Conservation (phyloP, 2,329 filamentous ascomycete species). For the Fusarium sp. region DNA sequence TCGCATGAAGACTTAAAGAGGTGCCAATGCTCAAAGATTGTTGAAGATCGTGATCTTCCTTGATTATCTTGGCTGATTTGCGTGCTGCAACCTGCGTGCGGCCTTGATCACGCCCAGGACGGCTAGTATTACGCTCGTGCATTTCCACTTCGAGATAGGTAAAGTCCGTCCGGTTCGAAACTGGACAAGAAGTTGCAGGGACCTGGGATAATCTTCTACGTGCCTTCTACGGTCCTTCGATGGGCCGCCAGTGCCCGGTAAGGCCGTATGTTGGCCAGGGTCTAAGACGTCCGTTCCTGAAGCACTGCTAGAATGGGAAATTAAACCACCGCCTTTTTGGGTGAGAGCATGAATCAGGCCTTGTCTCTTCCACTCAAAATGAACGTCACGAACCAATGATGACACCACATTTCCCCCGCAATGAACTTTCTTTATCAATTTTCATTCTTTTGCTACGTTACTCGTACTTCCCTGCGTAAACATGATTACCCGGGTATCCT, state of each 20-base stretch:
- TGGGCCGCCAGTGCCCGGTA: conserved; percentile 38
- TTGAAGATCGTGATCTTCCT: conserved; percentile 17
- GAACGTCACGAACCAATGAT: conserved; percentile 44
- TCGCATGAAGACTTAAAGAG: conserved; percentile 25
- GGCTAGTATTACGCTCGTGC: conserved; percentile 25
- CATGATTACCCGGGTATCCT: background rate
- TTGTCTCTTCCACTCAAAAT: conserved; percentile 33
- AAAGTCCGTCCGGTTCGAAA: conserved; percentile 31
- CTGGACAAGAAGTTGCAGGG: conserved; percentile 28
- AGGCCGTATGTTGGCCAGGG: conserved; percentile 40
- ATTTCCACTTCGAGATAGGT: conserved; percentile 38
- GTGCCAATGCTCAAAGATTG: conserved; percentile 20
- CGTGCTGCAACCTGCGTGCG: conserved; percentile 40
- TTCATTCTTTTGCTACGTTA: conserved; percentile 31
- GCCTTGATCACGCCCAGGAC: conserved; percentile 37
- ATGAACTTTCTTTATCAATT: conserved; percentile 23
- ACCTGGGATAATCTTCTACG: conserved; percentile 19
- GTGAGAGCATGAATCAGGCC: conserved; percentile 34
- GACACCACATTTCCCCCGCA: conserved; percentile 32
- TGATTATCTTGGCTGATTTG: conserved; percentile 8
- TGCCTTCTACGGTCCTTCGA: conserved; percentile 43
- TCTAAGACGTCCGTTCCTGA: conserved; percentile 29
- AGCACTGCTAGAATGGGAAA: conserved; percentile 42
- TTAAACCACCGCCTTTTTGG: conserved; percentile 36
- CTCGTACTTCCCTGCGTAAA: conserved; percentile 7